Evolutionary conservation across 352 stramenopile species (phyloP).

Genomic region (Phytophthora sp.): DNA sequence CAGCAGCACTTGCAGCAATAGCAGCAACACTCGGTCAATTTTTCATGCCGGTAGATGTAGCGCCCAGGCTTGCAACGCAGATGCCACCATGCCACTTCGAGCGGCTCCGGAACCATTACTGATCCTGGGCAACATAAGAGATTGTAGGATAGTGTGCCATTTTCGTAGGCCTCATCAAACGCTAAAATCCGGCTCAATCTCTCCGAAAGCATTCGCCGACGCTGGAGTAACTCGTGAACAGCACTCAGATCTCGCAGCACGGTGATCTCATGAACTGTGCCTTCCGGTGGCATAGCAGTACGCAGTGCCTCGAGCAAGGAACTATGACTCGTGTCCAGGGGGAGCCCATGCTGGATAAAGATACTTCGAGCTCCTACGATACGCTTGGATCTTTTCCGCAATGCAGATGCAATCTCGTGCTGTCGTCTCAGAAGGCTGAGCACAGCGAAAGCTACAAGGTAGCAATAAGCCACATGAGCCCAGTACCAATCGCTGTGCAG

Average conservation of each 20-base stretch:
- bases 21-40: conserved; percentile 41
- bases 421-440: conserved; percentile 60
- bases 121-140: conserved; percentile 74
- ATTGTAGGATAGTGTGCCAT: conserved; percentile 64
- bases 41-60: conserved; percentile 52
- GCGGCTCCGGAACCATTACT: conserved; percentile 48
- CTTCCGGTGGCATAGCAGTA: conserved; percentile 43
- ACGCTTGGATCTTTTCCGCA: conserved; percentile 61
- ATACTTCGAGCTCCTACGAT: conserved; percentile 75
- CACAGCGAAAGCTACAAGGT: conserved; percentile 63
- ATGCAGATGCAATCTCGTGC: conserved; percentile 48
- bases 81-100: conserved; percentile 50
- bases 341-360: conserved; percentile 69
- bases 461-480: conserved; percentile 80
- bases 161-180: conserved; percentile 59
- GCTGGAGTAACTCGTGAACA: conserved; percentile 65
- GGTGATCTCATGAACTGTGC: conserved; percentile 63
- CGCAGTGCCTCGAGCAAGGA: conserved; percentile 46
- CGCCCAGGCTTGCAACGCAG: conserved; percentile 64
- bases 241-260: conserved; percentile 66
- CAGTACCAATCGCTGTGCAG: conserved; percentile 82
- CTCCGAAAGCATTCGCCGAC: conserved; percentile 46
- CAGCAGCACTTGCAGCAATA: conserved; percentile 55
- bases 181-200: conserved; percentile 62
- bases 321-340: conserved; percentile 50